phyloP scores from a whole-genome alignment of 345 rosid species.

The Murraya paniculata region DNA sequence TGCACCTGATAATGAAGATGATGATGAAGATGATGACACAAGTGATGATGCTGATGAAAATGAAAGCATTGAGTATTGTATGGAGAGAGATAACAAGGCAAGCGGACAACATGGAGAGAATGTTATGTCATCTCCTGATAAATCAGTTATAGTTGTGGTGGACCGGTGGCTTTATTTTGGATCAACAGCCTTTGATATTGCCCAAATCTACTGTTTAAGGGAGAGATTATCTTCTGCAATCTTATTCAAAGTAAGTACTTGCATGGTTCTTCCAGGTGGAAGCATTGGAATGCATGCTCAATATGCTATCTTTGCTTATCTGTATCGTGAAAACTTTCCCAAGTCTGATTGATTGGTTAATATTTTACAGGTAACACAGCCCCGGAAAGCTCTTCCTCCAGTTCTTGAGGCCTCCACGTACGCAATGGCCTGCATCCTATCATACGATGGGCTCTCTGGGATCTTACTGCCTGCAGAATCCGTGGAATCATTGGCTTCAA shows the following conservation, averaged over 20 bases:
- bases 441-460: conserved; percentile 60
- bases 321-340: background rate
- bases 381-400: conserved; percentile 57
- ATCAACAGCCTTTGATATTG: conserved; percentile 76
- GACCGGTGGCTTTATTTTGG: conserved; percentile 81
- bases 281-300: background rate
- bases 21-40: conserved; percentile 31
- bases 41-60: conserved; percentile 41
- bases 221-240: conserved; percentile 73
- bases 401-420: conserved; percentile 60
- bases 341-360: background rate
- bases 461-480: conserved; percentile 37
- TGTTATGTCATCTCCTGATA: conserved; percentile 76
- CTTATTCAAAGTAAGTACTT: conserved; percentile 57
- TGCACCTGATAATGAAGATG: conserved; percentile 27
- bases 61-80: conserved; percentile 47
- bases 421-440: conserved; percentile 55
- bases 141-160: conserved; percentile 56
- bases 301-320: background rate
- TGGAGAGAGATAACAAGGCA: conserved; percentile 29
- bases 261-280: background rate
- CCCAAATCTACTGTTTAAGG: conserved; percentile 86
- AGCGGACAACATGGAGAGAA: conserved; percentile 34
- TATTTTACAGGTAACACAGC: conserved; percentile 57
- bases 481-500: conserved; percentile 38